Evolutionary conservation across 257 asterid genomes (phyloP).

Genomic region (Eustoma russellianum): DNA sequence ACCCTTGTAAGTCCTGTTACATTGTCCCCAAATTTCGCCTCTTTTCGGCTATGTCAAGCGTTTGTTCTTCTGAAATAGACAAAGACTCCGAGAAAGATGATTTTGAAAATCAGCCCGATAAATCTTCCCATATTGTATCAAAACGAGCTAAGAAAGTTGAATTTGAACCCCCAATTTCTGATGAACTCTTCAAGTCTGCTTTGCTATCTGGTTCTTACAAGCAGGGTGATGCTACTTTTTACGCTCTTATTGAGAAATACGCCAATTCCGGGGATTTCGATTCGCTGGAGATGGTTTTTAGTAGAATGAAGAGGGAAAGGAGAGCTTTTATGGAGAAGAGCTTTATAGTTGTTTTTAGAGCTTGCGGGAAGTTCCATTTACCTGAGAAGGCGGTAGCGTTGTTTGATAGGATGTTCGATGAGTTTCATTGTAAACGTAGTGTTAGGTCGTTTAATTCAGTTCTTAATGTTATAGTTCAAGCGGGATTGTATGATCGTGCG

Average conservation of each 20-base stretch:
- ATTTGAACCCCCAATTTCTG: conserved; percentile 37
- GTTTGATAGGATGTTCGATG: conserved; percentile 62
- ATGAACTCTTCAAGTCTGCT: conserved; percentile 38
- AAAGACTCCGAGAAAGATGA: conserved; percentile 7
- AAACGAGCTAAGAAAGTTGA: conserved; percentile 10
- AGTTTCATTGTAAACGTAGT: conserved; percentile 62
- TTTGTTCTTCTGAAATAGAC: conserved; percentile 9
- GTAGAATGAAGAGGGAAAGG: conserved; percentile 58
- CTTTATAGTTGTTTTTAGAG: conserved; percentile 60
- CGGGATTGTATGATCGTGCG: conserved; percentile 44
- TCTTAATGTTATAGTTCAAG: conserved; percentile 62
- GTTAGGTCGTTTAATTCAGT: conserved; percentile 84
- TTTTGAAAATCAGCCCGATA: conserved; percentile 9
- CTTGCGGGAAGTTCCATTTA: conserved; percentile 58
- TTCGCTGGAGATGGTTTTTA: conserved; percentile 57
- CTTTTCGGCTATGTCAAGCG: conserved; percentile 26
- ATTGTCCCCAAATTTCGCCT: conserved; percentile 15
- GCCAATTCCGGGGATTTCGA: conserved; percentile 55
- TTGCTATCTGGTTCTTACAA: conserved; percentile 54
- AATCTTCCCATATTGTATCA: neutral
- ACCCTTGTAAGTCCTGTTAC: conserved; percentile 26
- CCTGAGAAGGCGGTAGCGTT: conserved; percentile 54
- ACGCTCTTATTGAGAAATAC: conserved; percentile 57
- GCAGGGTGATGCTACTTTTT: conserved; percentile 78
- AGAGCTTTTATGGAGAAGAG: conserved; percentile 59